Conservation (phyloP, 352 stramenopile species). For the Phytopythium montanum region DNA sequence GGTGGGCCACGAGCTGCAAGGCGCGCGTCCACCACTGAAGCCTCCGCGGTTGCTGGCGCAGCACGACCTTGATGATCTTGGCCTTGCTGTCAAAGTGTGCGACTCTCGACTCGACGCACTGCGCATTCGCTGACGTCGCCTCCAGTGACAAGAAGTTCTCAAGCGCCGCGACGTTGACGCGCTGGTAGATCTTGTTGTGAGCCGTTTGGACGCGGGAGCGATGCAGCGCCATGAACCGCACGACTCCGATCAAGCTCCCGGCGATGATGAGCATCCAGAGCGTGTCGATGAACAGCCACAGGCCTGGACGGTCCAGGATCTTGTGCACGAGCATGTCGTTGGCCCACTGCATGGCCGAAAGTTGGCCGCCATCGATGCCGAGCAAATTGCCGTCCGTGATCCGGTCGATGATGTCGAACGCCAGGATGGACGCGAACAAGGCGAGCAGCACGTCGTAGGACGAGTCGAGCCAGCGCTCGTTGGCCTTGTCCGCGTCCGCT, state of each 20-base stretch:
- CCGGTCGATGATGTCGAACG: constrained; percentile 94
- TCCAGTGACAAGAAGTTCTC: constrained; percentile 37
- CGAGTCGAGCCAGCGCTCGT: constrained; percentile 59
- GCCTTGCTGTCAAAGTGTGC: constrained; percentile 69
- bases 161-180: constrained; percentile 53
- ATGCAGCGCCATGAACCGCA: constrained; percentile 35
- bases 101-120: constrained; percentile 74
- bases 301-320: constrained; percentile 31
- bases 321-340: constrained; percentile 39
- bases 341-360: constrained; percentile 48
- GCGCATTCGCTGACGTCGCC: neutral
- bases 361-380: constrained; percentile 40
- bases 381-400: constrained; percentile 92
- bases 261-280: constrained; percentile 46
- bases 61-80: constrained; percentile 89
- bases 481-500: constrained; percentile 48
- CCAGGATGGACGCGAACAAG: constrained; percentile 90
- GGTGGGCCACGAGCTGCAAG: constrained; percentile 15
- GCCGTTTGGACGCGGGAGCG: constrained; percentile 36
- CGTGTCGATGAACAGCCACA: constrained; percentile 52
- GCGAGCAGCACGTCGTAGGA: constrained; percentile 89
- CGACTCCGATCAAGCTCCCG: constrained; percentile 21
- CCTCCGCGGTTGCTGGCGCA: constrained; percentile 55
- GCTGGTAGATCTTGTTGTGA: constrained; percentile 36
- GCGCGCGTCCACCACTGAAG: constrained; percentile 28